Conservation (phyloP, 2,329 filamentous ascomycete genomes). For the Alternaria gaisen region DNA sequence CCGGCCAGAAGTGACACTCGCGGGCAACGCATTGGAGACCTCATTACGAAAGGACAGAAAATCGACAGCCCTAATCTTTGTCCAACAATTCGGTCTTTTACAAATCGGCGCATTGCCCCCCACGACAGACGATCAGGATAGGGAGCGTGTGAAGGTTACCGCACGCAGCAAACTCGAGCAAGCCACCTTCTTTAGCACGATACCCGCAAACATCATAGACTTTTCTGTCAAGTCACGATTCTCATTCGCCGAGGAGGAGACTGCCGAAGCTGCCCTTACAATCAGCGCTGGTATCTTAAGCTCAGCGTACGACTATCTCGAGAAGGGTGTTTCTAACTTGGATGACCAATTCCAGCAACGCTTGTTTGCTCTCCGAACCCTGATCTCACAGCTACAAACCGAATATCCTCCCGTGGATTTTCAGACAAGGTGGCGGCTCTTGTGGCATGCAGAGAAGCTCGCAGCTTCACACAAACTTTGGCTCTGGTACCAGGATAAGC, state of each 20-base stretch:
- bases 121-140: conserved; percentile 62
- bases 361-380: conserved; percentile 74
- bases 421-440: conserved; percentile 76
- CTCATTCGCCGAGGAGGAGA: conserved; percentile 73
- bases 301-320: conserved; percentile 78
- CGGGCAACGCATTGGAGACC: conserved; percentile 61
- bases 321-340: conserved; percentile 75
- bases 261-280: conserved; percentile 77
- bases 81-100: conserved; percentile 66
- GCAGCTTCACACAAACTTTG: conserved; percentile 81
- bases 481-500: conserved; percentile 78
- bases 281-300: conserved; percentile 84
- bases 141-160: conserved; percentile 66
- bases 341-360: conserved; percentile 82
- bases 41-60: conserved; percentile 48
- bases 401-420: conserved; percentile 72
- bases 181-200: conserved; percentile 88
- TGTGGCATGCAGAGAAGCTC: conserved; percentile 93
- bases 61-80: conserved; percentile 61
- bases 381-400: conserved; percentile 75
- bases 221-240: conserved; percentile 75
- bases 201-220: conserved; percentile 85
- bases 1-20: conserved; percentile 61
- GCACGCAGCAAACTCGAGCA: conserved; percentile 92
- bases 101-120: conserved; percentile 64